phyloP scores from a whole-genome alignment of 2,329 filamentous ascomycete species.

The Corniculantispora saksenae region DNA sequence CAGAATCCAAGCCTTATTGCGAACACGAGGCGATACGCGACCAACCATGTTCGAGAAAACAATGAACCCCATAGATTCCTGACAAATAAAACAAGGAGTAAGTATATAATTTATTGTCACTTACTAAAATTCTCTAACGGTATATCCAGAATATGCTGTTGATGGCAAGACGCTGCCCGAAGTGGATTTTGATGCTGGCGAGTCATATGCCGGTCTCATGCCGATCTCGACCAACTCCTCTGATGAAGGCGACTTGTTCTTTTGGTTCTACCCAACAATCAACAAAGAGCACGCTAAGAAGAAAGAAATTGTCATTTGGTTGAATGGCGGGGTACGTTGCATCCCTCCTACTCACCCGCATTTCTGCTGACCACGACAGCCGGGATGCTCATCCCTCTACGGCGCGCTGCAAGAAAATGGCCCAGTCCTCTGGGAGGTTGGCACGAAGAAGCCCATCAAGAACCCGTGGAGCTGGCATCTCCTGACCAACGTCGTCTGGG shows the following conservation, averaged over 20 bases:
- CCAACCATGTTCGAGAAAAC: neutral
- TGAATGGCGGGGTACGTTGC: slow-evolving; percentile 49
- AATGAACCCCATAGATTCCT: neutral
- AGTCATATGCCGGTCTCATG: slow-evolving; percentile 60
- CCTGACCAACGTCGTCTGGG: slow-evolving; percentile 71
- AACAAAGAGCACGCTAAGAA: slow-evolving; percentile 53
- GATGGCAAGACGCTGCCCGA: slow-evolving; percentile 64
- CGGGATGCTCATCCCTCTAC: slow-evolving; percentile 62
- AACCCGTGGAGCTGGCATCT: slow-evolving; percentile 70
- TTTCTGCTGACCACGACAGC: slow-evolving; percentile 32
- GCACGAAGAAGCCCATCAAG: slow-evolving; percentile 61
- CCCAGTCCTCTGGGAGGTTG: slow-evolving; percentile 65
- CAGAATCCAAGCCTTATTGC: neutral
- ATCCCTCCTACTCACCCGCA: too few relatives aligned
- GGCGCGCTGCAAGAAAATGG: slow-evolving; percentile 72
- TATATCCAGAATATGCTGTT: slow-evolving; percentile 39
- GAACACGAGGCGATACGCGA: neutral
- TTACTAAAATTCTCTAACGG: neutral
- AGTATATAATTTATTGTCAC: neutral
- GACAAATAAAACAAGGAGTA: slow-evolving; percentile 45
- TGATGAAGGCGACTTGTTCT: slow-evolving; percentile 54
- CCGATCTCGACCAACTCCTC: slow-evolving; percentile 51
- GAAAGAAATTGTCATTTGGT: slow-evolving; percentile 50
- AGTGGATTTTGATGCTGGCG: slow-evolving; percentile 64
- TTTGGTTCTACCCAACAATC: slow-evolving; percentile 61